Percentiles rank a stretch among this genome's conserved stretches.
phyloP scores from a whole-genome alignment of 139 green algal species.

The Auxenochlorella protothecoides region DNA sequence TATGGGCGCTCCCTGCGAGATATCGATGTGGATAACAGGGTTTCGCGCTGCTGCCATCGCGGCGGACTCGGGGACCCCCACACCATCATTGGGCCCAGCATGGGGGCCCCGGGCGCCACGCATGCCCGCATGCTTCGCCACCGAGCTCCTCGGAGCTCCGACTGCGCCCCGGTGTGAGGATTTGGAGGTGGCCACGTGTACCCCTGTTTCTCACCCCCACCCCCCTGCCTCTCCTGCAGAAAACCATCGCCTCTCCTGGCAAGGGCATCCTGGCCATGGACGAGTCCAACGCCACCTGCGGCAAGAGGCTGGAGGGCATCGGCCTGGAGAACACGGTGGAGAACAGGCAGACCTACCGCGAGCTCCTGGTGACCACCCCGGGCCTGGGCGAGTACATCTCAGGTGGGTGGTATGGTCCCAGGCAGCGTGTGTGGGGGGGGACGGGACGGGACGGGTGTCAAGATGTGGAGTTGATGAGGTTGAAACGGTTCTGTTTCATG shows the following conservation, averaged over 20 bases:
- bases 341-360: slow-evolving; percentile 93
- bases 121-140: no score
- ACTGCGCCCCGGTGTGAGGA: no score
- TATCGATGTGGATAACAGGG: no score
- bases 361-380: slow-evolving; percentile 87
- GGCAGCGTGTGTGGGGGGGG: no score
- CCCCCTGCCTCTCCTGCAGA: slow-evolving; percentile 28
- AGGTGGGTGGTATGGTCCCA: slow-evolving; percentile 12
- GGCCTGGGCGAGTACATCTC: slow-evolving; percentile 86
- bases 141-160: no score
- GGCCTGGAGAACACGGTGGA: slow-evolving; percentile 98
- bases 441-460: no score
- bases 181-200: neutral
- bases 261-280: slow-evolving; percentile 88
- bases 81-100: no score
- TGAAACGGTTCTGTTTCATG: neutral
- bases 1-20: no score
- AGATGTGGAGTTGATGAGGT: no score
- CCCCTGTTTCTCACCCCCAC: neutral
- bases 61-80: no score
- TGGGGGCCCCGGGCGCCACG: no score
- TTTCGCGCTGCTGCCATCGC: no score
- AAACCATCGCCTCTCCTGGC: slow-evolving; percentile 72
- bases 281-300: slow-evolving; percentile 95
- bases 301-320: slow-evolving; percentile 86